Conservation (phyloP, 1,139 yeast genomes). For the Suhomyces choctaworum region DNA sequence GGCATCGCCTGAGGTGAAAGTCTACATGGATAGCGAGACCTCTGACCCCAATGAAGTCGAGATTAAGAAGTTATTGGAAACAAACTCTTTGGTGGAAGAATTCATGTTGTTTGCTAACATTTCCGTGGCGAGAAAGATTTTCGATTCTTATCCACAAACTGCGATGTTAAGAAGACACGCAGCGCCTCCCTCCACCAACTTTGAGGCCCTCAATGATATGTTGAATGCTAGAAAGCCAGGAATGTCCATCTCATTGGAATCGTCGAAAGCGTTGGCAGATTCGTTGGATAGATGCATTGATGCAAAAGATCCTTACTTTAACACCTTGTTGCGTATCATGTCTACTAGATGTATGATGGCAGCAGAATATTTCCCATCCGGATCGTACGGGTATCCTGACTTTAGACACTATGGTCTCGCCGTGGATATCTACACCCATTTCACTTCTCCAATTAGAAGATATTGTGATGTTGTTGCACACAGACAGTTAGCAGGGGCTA, state of each 20-base stretch:
- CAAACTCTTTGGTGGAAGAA: constrained; percentile 96
- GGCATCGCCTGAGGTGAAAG: constrained; percentile 98
- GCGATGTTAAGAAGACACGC: constrained; percentile 98
- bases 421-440: constrained; percentile 95
- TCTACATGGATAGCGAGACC: constrained; percentile 95
- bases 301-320: constrained; percentile 82
- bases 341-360: constrained; percentile 99
- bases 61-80: constrained; percentile 80
- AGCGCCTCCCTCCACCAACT: constrained; percentile 91
- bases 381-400: constrained; percentile 90
- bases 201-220: constrained; percentile 87
- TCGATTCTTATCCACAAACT: constrained; percentile 92
- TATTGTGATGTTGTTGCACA: constrained; percentile 98
- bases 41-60: constrained; percentile 97
- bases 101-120: constrained; percentile 97
- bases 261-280: constrained; percentile 90
- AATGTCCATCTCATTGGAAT: constrained; percentile 76
- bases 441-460: constrained; percentile 97
- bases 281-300: constrained; percentile 88
- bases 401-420: constrained; percentile 97
- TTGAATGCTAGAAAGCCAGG: constrained; percentile 74
- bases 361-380: constrained; percentile 95
- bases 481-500: constrained; percentile 95
- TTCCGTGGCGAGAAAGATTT: constrained; percentile 90
- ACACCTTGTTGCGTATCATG: constrained; percentile 92